A percentile compares a stretch with the other conserved stretches of the same genome.
These are phyloP conservation scores for Vicia faba DNA, from an alignment of 306 rosid genomes.

Conservation along the genomic window DNA sequence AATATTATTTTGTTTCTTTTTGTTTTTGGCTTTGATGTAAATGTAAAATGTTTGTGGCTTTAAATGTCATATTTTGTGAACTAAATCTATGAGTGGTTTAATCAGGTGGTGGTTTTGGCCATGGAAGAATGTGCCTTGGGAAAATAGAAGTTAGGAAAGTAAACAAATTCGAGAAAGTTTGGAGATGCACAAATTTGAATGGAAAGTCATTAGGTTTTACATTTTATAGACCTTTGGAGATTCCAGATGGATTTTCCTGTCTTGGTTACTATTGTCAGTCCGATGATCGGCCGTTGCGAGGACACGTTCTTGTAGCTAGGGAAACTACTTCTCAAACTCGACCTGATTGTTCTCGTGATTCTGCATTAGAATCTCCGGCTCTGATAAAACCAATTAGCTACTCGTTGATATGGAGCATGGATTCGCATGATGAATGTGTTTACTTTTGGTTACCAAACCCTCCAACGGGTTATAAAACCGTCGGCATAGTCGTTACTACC, in stretches of 20 bases:
- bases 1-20: constrained; percentile 8
- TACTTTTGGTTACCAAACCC: constrained; percentile 90
- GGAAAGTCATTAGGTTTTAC: constrained; percentile 58
- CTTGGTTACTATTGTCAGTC: constrained; percentile 85
- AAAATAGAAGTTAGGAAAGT: constrained; percentile 60
- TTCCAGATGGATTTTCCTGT: constrained; percentile 76
- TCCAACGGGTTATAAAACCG: constrained; percentile 74
- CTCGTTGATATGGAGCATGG: constrained; percentile 70
- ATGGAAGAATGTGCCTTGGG: constrained; percentile 77
- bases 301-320: constrained; percentile 71
- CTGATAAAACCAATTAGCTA: constrained; percentile 60
- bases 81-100: constrained; percentile 39
- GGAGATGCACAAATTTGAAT: constrained; percentile 52
- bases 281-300: constrained; percentile 63
- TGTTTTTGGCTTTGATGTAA: background rate
- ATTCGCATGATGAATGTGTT: constrained; percentile 60
- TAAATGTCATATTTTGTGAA: constrained; percentile 20
- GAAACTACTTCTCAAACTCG: constrained; percentile 40
- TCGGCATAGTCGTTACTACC: constrained; percentile 73
- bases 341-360: constrained; percentile 26
- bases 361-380: constrained; percentile 47
- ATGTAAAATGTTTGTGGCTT: constrained; percentile 29
- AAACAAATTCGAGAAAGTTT: constrained; percentile 60
- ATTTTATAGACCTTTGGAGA: constrained; percentile 71
- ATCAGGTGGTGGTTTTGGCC: constrained; percentile 73